Percentiles rank a stretch among this genome's conserved stretches.
Conservation (phyloP, 257 asterid species). For the Galeopsis tetrahit region DNA sequence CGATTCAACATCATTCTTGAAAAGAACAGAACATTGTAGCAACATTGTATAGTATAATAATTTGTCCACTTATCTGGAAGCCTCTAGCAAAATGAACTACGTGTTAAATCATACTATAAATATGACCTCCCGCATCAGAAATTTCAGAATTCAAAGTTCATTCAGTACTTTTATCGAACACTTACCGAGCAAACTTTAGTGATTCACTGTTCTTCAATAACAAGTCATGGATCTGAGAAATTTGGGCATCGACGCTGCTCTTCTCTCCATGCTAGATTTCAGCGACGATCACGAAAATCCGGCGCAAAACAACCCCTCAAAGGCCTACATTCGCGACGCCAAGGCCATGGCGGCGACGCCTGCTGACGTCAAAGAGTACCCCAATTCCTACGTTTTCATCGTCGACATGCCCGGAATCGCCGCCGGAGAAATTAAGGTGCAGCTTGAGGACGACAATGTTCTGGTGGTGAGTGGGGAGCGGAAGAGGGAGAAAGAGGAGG, state of each 20-base stretch:
- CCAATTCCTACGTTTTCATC: slow-evolving; percentile 39
- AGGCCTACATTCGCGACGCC: slow-evolving; percentile 47
- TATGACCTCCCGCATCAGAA: not conserved
- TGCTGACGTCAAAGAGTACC: slow-evolving; percentile 46
- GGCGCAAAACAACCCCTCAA: slow-evolving; percentile 37
- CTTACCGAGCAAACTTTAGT: not conserved
- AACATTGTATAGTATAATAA: not conserved
- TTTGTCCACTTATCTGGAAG: not conserved
- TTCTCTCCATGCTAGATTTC: slow-evolving; percentile 39
- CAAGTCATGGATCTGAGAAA: slow-evolving; percentile 37
- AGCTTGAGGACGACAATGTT: slow-evolving; percentile 45
- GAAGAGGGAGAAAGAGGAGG: slow-evolving; percentile 44
- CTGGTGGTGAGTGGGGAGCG: slow-evolving; percentile 51
- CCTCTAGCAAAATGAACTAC: not conserved
- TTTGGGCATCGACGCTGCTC: slow-evolving; percentile 28
- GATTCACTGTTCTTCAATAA: not conserved
- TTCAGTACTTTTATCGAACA: not conserved
- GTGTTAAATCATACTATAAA: not conserved
- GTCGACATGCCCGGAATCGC: slow-evolving; percentile 53
- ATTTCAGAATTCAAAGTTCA: not conserved
- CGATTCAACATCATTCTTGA: too few relatives aligned
- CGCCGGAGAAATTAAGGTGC: slow-evolving; percentile 47
- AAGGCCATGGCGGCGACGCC: slow-evolving; percentile 53
- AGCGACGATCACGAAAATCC: slow-evolving; percentile 34
- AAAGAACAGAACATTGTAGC: not conserved